These are phyloP conservation scores for Monosporascus ibericus DNA, from an alignment of 2,329 filamentous ascomycete species.

Conservation along the genomic window DNA sequence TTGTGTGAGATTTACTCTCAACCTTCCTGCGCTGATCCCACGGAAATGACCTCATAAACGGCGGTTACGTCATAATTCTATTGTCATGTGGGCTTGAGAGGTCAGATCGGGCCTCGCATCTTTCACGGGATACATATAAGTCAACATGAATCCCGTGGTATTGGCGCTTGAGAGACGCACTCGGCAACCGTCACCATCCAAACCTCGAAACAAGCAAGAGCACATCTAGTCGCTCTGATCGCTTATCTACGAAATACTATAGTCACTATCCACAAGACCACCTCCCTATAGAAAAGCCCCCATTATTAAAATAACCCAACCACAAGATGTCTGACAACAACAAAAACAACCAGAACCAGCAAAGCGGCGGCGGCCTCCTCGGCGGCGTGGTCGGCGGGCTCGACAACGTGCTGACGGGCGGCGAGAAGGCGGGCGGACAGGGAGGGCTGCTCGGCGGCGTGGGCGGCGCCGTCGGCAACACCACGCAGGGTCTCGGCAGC, in stretches of 20 bases:
- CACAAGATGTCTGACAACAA: constrained; percentile 26
- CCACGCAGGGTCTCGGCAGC: constrained; percentile 24
- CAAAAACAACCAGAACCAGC: constrained; percentile 1
- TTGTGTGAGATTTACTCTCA: constrained; percentile 2
- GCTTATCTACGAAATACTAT: too few relatives aligned
- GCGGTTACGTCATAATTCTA: background rate
- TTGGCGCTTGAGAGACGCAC: too few relatives aligned
- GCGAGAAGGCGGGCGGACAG: constrained; percentile 26
- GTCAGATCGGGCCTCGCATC: background rate
- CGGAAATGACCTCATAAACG: background rate
- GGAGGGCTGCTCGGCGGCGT: constrained; percentile 27
- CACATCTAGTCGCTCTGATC: too few relatives aligned
- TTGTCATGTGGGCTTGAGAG: background rate
- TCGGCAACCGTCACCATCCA: too few relatives aligned
- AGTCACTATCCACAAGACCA: too few relatives aligned
- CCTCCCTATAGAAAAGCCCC: too few relatives aligned
- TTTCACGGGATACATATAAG: background rate
- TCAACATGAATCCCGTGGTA: too few relatives aligned
- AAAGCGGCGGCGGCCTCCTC: constrained; percentile 21
- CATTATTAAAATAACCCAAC: background rate
- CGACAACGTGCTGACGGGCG: constrained; percentile 28
- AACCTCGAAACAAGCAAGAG: too few relatives aligned
- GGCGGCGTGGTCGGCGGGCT: constrained; percentile 25
- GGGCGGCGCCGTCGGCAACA: constrained; percentile 22
- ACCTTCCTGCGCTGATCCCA: background rate